A percentile compares a stretch with the other conserved stretches of the same genome.
Evolutionary conservation across 2,329 filamentous ascomycete genomes (phyloP).

Genomic region (Nemania bipapillata): DNA sequence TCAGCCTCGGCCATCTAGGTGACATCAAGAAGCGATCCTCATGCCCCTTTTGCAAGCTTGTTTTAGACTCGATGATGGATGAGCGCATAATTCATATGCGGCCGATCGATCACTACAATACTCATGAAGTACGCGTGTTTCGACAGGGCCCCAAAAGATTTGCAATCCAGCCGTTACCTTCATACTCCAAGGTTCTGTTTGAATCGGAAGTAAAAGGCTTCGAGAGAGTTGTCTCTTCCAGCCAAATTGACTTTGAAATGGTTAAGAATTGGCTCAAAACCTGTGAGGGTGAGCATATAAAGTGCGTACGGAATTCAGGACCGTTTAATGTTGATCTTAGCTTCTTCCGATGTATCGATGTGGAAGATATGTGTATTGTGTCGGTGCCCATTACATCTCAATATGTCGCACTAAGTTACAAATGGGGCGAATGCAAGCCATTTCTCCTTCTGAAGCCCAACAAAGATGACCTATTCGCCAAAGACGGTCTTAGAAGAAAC

Average conservation of each 20-base stretch:
- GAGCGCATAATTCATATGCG: conserved; percentile 39
- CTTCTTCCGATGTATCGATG: conserved; percentile 41
- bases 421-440: conserved; percentile 37
- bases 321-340: conserved; percentile 36
- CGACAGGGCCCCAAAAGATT: conserved; percentile 24
- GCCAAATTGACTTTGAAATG: conserved; percentile 37
- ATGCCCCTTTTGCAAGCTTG: conserved; percentile 38
- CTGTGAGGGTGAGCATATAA: conserved; percentile 33
- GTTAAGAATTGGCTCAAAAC: conserved; percentile 35
- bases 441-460: conserved; percentile 37
- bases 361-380: conserved; percentile 38
- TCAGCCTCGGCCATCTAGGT: conserved; percentile 34
- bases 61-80: conserved; percentile 36
- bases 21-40: conserved; percentile 33
- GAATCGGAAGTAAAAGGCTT: conserved; percentile 37
- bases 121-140: conserved; percentile 37
- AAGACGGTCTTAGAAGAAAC: conserved; percentile 32
- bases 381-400: conserved; percentile 35
- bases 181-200: conserved; percentile 34
- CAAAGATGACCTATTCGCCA: conserved; percentile 38
- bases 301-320: conserved; percentile 32
- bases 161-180: conserved; percentile 37
- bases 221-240: conserved; percentile 24
- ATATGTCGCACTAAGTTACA: conserved; percentile 40
- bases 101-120: conserved; percentile 37